Evolutionary conservation across 75 land plant genomes (phyloP).

Genomic region (Picea sitchensis): DNA sequence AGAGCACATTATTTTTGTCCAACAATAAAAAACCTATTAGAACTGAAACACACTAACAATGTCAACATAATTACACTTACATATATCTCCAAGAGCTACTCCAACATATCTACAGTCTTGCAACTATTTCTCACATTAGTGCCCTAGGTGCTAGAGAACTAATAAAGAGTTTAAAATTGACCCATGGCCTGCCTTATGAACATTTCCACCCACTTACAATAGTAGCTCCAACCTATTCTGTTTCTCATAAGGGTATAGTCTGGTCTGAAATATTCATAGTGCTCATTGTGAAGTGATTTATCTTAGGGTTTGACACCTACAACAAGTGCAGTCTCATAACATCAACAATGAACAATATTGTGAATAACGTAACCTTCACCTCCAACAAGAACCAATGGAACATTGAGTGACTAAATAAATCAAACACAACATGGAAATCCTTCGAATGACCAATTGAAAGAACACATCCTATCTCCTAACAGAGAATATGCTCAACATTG

Average conservation of each 20-base stretch:
- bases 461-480: constrained; percentile 54
- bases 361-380: constrained; percentile 73
- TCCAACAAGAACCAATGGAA: constrained; percentile 62
- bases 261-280: constrained; percentile 59
- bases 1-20: too few relatives aligned
- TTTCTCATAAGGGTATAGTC: constrained; percentile 69
- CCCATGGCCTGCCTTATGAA: constrained; percentile 81
- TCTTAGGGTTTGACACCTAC: constrained; percentile 46
- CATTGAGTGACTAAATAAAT: constrained; percentile 53
- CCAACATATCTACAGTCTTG: not conserved
- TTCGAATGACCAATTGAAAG: constrained; percentile 57
- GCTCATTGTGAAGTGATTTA: constrained; percentile 58
- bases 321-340: constrained; percentile 32
- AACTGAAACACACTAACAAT: not conserved
- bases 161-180: constrained; percentile 77
- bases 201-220: constrained; percentile 84
- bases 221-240: constrained; percentile 60
- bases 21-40: too few relatives aligned
- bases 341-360: constrained; percentile 74
- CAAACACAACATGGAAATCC: constrained; percentile 56
- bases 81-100: not conserved
- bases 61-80: not conserved
- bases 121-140: not conserved
- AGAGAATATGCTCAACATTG: constrained; percentile 64
- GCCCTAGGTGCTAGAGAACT: constrained; percentile 37